Base-by-base conservation (phyloP, 495 filamentous ascomycete species). In the Ascodesmis nigricans region DNA sequence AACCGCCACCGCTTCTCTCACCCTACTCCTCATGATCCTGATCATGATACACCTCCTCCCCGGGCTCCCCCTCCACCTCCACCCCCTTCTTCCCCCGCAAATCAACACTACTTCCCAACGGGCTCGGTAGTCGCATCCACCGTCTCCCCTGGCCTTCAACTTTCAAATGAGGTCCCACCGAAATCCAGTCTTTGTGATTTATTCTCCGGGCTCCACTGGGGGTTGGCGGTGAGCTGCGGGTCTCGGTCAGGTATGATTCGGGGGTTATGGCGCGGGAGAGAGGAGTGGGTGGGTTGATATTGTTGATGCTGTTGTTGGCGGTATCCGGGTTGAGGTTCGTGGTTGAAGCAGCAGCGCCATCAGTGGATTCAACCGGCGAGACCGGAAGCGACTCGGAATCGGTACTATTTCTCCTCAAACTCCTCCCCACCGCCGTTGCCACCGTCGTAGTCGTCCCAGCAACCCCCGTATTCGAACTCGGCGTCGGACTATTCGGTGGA, bases 111-210 rank as follows among this genome's bases (percentile, higher is more conserved):
- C 29, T 41, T 4, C 36, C 39, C 14, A 48, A 28, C 8, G 47
- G 47, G 27, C 44, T 55, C 8, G 54, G 53, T 16, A 43, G 21
- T 6, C 41, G 39, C 18, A 45, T 28, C 35, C 42, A 50, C 21
- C 35, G 29, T 7, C 32, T 31, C 5, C 37, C 35, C 17, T 36
- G 33, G 16, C 25, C 28, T 39, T 46, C 48, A 0, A 41, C 40
- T 17, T 34, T 39, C 20, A 50, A 23, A 16, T 36, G 42, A 9
- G 48, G 48, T 8, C 48, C 48, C 19, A 52, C 50, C 14, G 33
- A 21, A 39, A 30, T 20, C 42, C 40, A 44, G 18, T 29, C 32
- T 38, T 27, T 26, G 1, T 9, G 20, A 15, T 24, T 18, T 11
- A 15, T 22, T 9, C 23, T 23, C 13, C 36, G 11, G 2, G 38